Evolutionary conservation across 495 filamentous ascomycete genomes (phyloP).

Genomic region (Bryoglossum gracile): DNA sequence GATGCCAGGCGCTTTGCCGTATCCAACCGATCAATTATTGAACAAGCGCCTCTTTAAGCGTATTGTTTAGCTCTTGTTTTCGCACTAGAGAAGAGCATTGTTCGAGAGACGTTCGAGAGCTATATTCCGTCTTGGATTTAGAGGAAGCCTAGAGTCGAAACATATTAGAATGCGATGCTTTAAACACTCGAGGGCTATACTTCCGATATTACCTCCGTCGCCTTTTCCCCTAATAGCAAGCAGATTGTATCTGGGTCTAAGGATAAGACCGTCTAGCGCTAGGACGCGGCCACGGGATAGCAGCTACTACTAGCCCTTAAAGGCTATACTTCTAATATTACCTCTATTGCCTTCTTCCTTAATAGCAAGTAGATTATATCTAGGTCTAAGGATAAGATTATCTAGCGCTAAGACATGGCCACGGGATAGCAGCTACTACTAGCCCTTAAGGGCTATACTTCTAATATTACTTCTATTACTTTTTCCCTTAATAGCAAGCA

Average conservation of each 20-base stretch:
- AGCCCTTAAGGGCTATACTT: background rate
- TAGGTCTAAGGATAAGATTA: background rate
- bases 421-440: constrained; percentile 1
- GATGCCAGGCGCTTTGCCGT: constrained; percentile 13
- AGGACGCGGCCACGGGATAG: constrained; percentile 1
- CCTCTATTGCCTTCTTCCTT: constrained; percentile 32
- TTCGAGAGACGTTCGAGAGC: background rate
- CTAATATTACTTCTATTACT: constrained; percentile 6
- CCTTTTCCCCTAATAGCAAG: constrained; percentile 10
- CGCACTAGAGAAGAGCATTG: constrained; percentile 2
- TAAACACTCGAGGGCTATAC: background rate
- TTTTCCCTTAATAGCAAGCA: constrained; percentile 10
- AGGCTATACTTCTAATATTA: constrained; percentile 22
- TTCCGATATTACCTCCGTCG: background rate
- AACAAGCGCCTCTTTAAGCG: background rate
- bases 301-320: constrained; percentile 9
- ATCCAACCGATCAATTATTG: constrained; percentile 10
- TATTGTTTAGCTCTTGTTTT: constrained; percentile 1
- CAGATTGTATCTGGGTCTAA: constrained; percentile 1
- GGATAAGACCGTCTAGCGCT: constrained; percentile 7
- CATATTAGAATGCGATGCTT: background rate
- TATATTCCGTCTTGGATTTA: constrained; percentile 1
- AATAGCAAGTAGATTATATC: constrained; percentile 21
- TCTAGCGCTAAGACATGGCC: constrained; percentile 24
- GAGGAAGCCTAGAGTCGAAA: constrained; percentile 1